A percentile compares a stretch with the other conserved stretches of the same genome.
Evolutionary conservation across 768 basidiomycete genomes (phyloP).

Genomic region (Mycena galopus): DNA sequence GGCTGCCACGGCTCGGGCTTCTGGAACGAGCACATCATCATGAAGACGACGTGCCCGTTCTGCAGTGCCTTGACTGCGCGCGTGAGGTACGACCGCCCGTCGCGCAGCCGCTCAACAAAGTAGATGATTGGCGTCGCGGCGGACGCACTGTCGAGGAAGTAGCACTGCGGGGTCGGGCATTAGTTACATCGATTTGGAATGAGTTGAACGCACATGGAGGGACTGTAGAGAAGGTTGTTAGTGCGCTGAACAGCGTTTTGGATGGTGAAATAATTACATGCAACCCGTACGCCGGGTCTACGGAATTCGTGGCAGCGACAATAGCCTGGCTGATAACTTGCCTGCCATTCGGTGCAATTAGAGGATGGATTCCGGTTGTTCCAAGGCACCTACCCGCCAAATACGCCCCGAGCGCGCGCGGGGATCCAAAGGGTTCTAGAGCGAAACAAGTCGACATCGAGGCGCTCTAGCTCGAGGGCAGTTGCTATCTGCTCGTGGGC

Average conservation of each 20-base stretch:
- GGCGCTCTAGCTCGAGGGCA: constrained; percentile 81
- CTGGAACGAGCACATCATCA: constrained; percentile 86
- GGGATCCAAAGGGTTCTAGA: constrained; percentile 83
- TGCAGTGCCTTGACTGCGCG: constrained; percentile 73
- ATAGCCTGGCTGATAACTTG: constrained; percentile 92
- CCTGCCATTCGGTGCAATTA: constrained; percentile 37
- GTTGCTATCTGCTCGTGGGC: constrained; percentile 73
- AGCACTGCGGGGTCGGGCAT: constrained; percentile 65
- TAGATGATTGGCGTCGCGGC: constrained; percentile 82
- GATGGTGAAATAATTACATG: constrained; percentile 67
- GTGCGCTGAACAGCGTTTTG: constrained; percentile 8
- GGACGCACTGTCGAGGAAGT: constrained; percentile 84
- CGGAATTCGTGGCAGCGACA: constrained; percentile 83
- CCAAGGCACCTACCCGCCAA: constrained; percentile 70
- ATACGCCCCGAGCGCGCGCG: constrained; percentile 75
- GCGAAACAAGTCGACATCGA: constrained; percentile 83
- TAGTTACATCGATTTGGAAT: constrained; percentile 39
- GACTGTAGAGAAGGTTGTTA: constrained; percentile 27
- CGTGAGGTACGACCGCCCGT: constrained; percentile 82
- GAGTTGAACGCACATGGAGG: constrained; percentile 32
- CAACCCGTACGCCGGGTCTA: constrained; percentile 71
- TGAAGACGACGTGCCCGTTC: constrained; percentile 48
- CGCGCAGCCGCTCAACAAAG: constrained; percentile 79
- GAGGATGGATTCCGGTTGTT: background rate
- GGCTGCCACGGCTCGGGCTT: constrained; percentile 84